Base-by-base conservation (phyloP, 768 basidiomycete species). In the Agrocybe chaxingu region DNA sequence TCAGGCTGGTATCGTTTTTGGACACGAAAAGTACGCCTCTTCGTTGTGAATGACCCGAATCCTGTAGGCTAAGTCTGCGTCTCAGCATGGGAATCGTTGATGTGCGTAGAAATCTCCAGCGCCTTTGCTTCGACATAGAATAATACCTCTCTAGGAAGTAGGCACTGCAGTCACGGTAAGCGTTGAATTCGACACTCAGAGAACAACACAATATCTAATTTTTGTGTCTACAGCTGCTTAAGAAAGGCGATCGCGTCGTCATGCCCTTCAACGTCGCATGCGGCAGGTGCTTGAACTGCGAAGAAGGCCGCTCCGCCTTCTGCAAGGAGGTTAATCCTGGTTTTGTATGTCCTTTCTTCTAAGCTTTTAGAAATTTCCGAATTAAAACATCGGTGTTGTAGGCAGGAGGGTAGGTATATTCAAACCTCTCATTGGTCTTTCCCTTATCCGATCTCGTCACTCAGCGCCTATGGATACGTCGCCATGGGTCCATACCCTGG, bases 231-330 rank as follows among this genome's bases (percentile, higher is more conserved):
- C 45, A 77, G 76, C 66, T 77, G 7, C 58, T 81, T 38, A 76
- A 79, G 64, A 74, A 75, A 52, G 80, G 79, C 10, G 80, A 82
- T 56, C 72, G 80, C 30, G 78, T 81, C n/a, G 79, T 81, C 18
- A 76, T 80, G 71, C 80, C 79, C 1, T 81, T 81, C 68, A 81
- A 81, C 50, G 79, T 81, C 30, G 79, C 77, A 0, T 81, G 79
- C 54, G 80, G 80, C 11, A 75, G 78, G 13, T 81, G 80, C 68
- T 54, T 70, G 51, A 82, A 82, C 55, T 81, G 80, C 53, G 79
- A 80, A 45, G 74, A 75, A 56, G 72, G 75, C 8, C 70, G 54
- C 35, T 77, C 79, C 5, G 80, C 77, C 0, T 81, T 80, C 60
- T 82, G 79, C 59, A 81, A 78, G 3, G 61, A 74, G 42, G 79